A percentile compares a stretch with the other conserved stretches of the same genome.
These are phyloP conservation scores for Poronia punctata DNA, from an alignment of 495 filamentous ascomycete genomes.

Conservation along the genomic window DNA sequence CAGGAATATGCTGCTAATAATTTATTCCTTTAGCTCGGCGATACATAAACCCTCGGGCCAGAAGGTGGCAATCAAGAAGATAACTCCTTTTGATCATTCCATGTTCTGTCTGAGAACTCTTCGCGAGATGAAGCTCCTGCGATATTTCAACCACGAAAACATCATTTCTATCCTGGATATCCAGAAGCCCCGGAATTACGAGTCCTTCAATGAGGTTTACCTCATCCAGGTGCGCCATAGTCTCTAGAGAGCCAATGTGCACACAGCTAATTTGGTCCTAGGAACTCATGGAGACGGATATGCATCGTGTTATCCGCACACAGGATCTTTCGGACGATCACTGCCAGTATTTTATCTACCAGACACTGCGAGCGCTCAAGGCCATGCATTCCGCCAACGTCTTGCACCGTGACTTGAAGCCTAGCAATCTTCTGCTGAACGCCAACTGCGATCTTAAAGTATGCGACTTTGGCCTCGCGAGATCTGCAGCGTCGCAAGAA, in stretches of 20 bases:
- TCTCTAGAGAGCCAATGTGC: slow-evolving; percentile 6
- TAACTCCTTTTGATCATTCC: slow-evolving; percentile 96
- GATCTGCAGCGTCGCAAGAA: slow-evolving; percentile 87
- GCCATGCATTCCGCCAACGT: slow-evolving; percentile 99
- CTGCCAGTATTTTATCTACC: slow-evolving; percentile 99
- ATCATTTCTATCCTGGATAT: slow-evolving; percentile 99
- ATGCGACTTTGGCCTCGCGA: slow-evolving; percentile 93
- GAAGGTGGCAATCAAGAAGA: slow-evolving; percentile 99
- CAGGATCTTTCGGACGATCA: slow-evolving; percentile 98
- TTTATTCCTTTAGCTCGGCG: slow-evolving; percentile 63
- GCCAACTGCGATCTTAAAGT: slow-evolving; percentile 99
- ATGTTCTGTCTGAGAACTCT: slow-evolving; percentile 98
- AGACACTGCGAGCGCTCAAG: slow-evolving; percentile 95
- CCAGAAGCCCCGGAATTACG: slow-evolving; percentile 92
- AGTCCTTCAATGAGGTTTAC: slow-evolving; percentile 96
- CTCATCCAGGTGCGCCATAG: slow-evolving; percentile 74
- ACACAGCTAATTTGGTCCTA: slow-evolving; percentile 32
- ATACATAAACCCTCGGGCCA: slow-evolving; percentile 97
- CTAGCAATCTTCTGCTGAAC: slow-evolving; percentile 92
- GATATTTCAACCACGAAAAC: slow-evolving; percentile 99
- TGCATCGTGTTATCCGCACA: slow-evolving; percentile 98
- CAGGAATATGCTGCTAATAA: slow-evolving; percentile 10
- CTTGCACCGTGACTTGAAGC: slow-evolving; percentile 94
- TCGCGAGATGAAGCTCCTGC: slow-evolving; percentile 97
- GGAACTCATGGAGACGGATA: slow-evolving; percentile 99